These are phyloP conservation scores for Dioscorea alata DNA, from an alignment of 106 monocot species.

Conservation along the genomic window DNA sequence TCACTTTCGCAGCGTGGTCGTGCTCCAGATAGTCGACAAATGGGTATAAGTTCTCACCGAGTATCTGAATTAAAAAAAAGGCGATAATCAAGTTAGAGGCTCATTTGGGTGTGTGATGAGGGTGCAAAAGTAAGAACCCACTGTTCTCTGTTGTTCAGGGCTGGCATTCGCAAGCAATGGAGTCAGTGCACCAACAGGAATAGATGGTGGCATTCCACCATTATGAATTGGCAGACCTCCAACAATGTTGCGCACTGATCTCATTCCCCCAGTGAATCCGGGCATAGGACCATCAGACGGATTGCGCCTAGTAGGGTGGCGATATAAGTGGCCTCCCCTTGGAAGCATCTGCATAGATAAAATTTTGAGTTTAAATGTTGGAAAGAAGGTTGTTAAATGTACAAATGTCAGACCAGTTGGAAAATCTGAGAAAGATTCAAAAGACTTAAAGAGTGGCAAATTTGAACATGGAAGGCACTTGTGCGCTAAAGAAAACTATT, in stretches of 20 bases:
- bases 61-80: slow-evolving; percentile 7
- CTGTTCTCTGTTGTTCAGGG: slow-evolving; percentile 44
- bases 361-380: too few species aligned
- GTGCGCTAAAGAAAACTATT: too few species aligned
- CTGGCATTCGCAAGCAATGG: slow-evolving; percentile 47
- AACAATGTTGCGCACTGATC: slow-evolving; percentile 18
- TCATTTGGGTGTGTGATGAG: neutral
- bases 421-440: too few species aligned
- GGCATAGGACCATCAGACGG: slow-evolving; percentile 35
- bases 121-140: neutral
- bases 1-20: slow-evolving; percentile 23
- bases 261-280: slow-evolving; percentile 21
- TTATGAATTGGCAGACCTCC: slow-evolving; percentile 20
- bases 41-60: slow-evolving; percentile 15
- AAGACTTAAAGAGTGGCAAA: too few species aligned
- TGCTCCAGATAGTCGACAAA: slow-evolving; percentile 19
- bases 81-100: neutral
- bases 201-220: slow-evolving; percentile 27
- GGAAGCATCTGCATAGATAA: slow-evolving; percentile 37
- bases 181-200: slow-evolving; percentile 35
- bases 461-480: too few species aligned
- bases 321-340: slow-evolving; percentile 28
- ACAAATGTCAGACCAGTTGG: too few species aligned
- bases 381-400: too few species aligned
- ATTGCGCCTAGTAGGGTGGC: slow-evolving; percentile 36